phyloP scores from a whole-genome alignment of 2,329 filamentous ascomycete genomes.

The Pochonia chlamydosporia region DNA sequence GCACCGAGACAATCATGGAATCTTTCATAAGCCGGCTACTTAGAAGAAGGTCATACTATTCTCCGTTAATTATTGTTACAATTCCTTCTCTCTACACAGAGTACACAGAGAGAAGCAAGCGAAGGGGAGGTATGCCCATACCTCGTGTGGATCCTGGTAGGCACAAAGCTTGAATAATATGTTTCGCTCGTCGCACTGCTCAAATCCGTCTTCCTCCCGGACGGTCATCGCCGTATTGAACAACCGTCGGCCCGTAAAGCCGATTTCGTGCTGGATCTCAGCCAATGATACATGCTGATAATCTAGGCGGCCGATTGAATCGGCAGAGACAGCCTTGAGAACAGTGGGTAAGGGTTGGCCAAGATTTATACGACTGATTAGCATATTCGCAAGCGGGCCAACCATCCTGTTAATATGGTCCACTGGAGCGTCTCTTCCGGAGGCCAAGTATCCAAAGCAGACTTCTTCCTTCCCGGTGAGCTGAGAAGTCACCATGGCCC shows the following conservation, averaged over 20 bases:
- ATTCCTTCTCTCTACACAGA: too few species aligned
- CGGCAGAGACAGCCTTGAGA: background rate
- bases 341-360: background rate
- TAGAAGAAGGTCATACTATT: too few species aligned
- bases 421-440: slow-evolving; percentile 44
- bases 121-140: background rate
- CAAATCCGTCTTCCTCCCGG: background rate
- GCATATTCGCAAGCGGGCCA: slow-evolving; percentile 50
- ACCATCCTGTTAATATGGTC: slow-evolving; percentile 39
- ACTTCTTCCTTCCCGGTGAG: slow-evolving; percentile 41
- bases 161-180: background rate
- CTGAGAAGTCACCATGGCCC: slow-evolving; percentile 31
- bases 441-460: slow-evolving; percentile 46
- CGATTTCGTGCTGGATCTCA: slow-evolving; percentile 1
- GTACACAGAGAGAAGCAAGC: too few species aligned
- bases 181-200: background rate
- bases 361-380: slow-evolving; percentile 32
- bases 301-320: background rate
- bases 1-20: too few species aligned
- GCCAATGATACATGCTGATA: slow-evolving; percentile 6
- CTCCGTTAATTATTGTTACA: too few species aligned
- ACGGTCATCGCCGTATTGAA: slow-evolving; percentile 4
- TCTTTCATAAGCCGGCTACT: too few species aligned
- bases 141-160: slow-evolving; percentile 5
- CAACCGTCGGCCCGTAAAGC: background rate